A percentile compares a stretch with the other conserved stretches of the same genome.
phyloP scores from a whole-genome alignment of 108 stramenopile genomes.

The Skeletonema tropicum region DNA sequence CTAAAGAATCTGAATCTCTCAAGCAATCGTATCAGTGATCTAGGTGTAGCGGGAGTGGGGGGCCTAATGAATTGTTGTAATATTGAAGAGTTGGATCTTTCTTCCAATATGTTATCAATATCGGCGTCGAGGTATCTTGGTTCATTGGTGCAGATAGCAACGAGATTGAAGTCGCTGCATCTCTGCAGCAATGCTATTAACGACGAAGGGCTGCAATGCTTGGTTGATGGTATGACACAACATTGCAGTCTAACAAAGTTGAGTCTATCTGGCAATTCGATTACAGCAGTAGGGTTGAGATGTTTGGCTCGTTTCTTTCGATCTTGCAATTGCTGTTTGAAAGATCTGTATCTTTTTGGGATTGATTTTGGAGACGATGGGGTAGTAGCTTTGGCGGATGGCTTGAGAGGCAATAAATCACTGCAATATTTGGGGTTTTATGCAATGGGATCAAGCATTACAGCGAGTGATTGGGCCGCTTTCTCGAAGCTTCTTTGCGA shows the following conservation, averaged over 20 bases:
- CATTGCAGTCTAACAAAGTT: background rate
- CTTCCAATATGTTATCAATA: background rate
- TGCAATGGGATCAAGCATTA: background rate
- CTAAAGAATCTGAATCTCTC: background rate
- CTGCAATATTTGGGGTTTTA: background rate
- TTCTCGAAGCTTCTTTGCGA: conserved; percentile 11
- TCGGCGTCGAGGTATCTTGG: background rate
- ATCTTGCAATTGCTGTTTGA: background rate
- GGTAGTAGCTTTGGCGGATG: background rate
- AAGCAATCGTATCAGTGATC: background rate
- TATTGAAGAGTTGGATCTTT: background rate
- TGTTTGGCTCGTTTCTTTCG: background rate
- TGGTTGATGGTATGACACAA: background rate
- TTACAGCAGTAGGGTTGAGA: background rate
- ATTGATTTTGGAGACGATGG: background rate
- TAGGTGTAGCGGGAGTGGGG: background rate
- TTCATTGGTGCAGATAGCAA: background rate
- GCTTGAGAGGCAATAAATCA: background rate
- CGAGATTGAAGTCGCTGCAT: background rate
- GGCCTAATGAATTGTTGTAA: background rate
- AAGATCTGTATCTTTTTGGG: background rate
- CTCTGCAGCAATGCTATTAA: background rate
- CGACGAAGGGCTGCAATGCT: background rate
- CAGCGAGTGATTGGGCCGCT: background rate
- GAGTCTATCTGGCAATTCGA: background rate